phyloP scores from a whole-genome alignment of 2,329 filamentous ascomycete species.

The Trichoderma breve region DNA sequence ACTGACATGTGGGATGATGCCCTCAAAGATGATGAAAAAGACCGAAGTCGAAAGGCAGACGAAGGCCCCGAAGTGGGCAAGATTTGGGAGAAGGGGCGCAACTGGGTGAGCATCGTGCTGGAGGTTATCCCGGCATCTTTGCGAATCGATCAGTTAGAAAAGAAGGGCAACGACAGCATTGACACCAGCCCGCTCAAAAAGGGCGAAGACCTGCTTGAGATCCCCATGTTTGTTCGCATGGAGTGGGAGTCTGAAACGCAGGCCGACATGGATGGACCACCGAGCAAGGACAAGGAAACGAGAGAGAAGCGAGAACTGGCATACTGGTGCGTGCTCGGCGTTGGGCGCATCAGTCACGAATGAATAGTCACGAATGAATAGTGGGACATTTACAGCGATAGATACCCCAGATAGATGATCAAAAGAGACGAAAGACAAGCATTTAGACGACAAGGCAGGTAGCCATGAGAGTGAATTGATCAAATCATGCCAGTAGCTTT shows the following conservation, averaged over 20 bases:
- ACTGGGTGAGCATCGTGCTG: constrained; percentile 92
- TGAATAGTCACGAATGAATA: constrained; percentile 37
- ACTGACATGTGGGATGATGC: constrained; percentile 88
- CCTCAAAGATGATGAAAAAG: constrained; percentile 54
- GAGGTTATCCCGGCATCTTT: constrained; percentile 74
- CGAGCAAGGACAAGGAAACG: constrained; percentile 55
- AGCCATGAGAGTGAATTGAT: constrained; percentile 28
- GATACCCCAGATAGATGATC: constrained; percentile 42
- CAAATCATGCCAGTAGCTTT: constrained; percentile 42
- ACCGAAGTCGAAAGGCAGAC: constrained; percentile 42
- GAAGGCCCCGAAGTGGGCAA: constrained; percentile 79
- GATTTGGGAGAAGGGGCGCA: constrained; percentile 90
- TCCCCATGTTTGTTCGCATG: constrained; percentile 88
- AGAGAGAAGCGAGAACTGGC: constrained; percentile 84
- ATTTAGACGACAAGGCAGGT: constrained; percentile 26
- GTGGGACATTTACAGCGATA: constrained; percentile 24
- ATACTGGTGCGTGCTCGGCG: constrained; percentile 91
- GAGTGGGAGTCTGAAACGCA: constrained; percentile 80
- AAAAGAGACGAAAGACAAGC: constrained; percentile 13
- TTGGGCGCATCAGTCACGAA: constrained; percentile 70
- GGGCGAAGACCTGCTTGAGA: constrained; percentile 71
- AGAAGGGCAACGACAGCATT: constrained; percentile 35
- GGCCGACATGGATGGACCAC: constrained; percentile 59
- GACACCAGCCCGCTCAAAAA: constrained; percentile 51
- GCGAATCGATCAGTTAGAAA: constrained; percentile 37